Evolutionary conservation across 306 rosid species (phyloP).

Genomic region (Mimosa bimucronata): DNA sequence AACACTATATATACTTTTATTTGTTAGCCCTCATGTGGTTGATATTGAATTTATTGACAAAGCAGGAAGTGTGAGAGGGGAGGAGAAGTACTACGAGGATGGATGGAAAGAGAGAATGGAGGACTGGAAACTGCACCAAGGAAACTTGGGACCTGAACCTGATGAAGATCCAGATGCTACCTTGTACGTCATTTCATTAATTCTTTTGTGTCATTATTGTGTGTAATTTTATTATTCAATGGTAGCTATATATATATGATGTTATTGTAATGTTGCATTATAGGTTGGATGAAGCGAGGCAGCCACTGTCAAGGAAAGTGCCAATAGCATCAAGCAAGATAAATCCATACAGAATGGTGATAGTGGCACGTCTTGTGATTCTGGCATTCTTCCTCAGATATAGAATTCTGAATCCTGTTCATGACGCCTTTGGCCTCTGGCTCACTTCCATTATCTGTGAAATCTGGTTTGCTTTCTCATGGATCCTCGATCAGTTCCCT

Average conservation of each 20-base stretch:
- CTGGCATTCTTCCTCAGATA: conserved; percentile 78
- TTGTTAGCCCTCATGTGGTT: too few relatives aligned
- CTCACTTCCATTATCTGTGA: conserved; percentile 87
- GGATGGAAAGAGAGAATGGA: conserved; percentile 75
- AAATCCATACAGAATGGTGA: conserved; percentile 98
- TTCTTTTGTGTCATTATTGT: background rate
- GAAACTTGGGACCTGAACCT: conserved; percentile 83
- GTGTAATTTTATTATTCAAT: background rate
- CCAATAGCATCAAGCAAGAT: conserved; percentile 91
- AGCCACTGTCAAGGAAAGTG: conserved; percentile 91
- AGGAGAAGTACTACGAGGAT: conserved; percentile 62
- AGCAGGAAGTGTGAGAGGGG: conserved; percentile 80
- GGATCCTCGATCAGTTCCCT: conserved; percentile 98
- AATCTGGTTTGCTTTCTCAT: conserved; percentile 92
- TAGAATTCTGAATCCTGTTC: conserved; percentile 78
- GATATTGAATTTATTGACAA: background rate
- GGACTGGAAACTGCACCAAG: conserved; percentile 95
- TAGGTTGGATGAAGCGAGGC: conserved; percentile 94
- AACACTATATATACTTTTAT: too few relatives aligned
- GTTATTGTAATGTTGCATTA: conserved; percentile 20
- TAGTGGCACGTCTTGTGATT: conserved; percentile 76
- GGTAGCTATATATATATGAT: background rate
- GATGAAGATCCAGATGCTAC: conserved; percentile 75
- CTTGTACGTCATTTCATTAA: conserved; percentile 34
- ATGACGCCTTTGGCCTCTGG: conserved; percentile 88